Evolutionary conservation across 2,329 filamentous ascomycete genomes (phyloP).

Genomic region (Leptodontidium sp.): DNA sequence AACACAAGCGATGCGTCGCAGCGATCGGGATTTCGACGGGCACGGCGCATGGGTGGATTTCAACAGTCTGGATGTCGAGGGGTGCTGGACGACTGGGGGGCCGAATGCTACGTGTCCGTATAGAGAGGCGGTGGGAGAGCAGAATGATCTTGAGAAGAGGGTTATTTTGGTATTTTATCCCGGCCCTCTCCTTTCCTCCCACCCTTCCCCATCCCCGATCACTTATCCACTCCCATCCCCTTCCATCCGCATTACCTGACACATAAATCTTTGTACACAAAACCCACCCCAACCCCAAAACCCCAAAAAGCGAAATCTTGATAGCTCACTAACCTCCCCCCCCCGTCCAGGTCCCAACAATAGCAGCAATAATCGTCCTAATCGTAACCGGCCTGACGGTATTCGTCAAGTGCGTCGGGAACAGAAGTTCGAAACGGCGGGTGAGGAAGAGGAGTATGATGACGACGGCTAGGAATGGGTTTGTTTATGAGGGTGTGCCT

Average conservation of each 20-base stretch:
- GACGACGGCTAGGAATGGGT: slow-evolving; percentile 55
- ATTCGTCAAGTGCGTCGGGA: slow-evolving; percentile 71
- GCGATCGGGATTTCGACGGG: slow-evolving; percentile 41
- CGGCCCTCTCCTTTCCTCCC: too few relatives aligned
- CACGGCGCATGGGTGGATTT: slow-evolving; percentile 64
- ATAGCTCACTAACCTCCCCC: not conserved
- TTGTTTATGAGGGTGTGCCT: slow-evolving; percentile 75
- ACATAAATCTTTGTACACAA: too few relatives aligned
- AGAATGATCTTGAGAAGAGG: too few relatives aligned
- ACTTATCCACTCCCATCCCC: too few relatives aligned
- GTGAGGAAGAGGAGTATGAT: slow-evolving; percentile 57
- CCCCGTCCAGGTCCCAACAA: slow-evolving; percentile 60
- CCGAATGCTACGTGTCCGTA: slow-evolving; percentile 47
- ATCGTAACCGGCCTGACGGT: slow-evolving; percentile 66
- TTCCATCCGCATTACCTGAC: too few relatives aligned
- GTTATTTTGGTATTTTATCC: too few relatives aligned
- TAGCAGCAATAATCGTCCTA: slow-evolving; percentile 69
- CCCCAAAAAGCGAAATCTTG: not conserved
- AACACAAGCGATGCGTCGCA: slow-evolving; percentile 42
- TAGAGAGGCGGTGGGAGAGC: too few relatives aligned
- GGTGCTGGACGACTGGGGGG: slow-evolving; percentile 68
- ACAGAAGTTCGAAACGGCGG: slow-evolving; percentile 51
- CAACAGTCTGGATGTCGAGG: slow-evolving; percentile 62
- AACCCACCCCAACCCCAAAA: too few relatives aligned
- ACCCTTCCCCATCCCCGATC: too few relatives aligned